These are phyloP conservation scores for Eutreptiella sp. DNA, from an alignment of 208 protist genomes.

Conservation along the genomic window DNA sequence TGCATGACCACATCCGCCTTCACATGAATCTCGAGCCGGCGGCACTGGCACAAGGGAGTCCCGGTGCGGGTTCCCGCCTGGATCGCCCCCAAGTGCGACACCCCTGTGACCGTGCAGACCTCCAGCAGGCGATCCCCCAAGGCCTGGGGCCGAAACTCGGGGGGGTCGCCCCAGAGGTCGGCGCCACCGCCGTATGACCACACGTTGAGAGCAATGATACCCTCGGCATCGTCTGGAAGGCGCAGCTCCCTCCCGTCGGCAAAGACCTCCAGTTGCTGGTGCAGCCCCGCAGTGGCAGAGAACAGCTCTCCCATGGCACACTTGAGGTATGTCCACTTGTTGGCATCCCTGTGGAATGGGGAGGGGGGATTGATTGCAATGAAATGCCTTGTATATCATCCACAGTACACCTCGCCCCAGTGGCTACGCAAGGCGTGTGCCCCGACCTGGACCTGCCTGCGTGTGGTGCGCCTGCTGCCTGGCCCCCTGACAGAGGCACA, in stretches of 20 bases:
- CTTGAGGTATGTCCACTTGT: too few species aligned
- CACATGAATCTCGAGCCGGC: constrained; percentile 11
- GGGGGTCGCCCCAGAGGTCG: neutral
- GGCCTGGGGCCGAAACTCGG: neutral
- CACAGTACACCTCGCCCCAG: too few species aligned
- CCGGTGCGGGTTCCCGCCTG: constrained; percentile 8
- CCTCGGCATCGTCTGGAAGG: neutral
- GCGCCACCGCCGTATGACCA: constrained; percentile 24
- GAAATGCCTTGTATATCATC: too few species aligned
- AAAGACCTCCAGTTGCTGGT: too few species aligned
- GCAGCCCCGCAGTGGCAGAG: too few species aligned
- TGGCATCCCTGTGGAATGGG: too few species aligned
- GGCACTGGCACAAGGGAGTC: constrained; percentile 12
- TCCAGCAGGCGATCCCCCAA: constrained; percentile 17
- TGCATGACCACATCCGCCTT: constrained; percentile 23
- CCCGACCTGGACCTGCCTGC: too few species aligned
- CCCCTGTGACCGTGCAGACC: constrained; percentile 18
- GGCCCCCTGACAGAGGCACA: too few species aligned
- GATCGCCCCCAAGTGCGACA: constrained; percentile 20
- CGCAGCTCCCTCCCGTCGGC: constrained; percentile 18
- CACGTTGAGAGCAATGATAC: constrained; percentile 29
- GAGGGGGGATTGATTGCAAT: too few species aligned
- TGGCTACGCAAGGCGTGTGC: too few species aligned
- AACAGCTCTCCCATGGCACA: too few species aligned
- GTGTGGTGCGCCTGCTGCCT: too few species aligned